Conservation (phyloP, 805 yeast genomes). For the Alloascoidea africana region DNA sequence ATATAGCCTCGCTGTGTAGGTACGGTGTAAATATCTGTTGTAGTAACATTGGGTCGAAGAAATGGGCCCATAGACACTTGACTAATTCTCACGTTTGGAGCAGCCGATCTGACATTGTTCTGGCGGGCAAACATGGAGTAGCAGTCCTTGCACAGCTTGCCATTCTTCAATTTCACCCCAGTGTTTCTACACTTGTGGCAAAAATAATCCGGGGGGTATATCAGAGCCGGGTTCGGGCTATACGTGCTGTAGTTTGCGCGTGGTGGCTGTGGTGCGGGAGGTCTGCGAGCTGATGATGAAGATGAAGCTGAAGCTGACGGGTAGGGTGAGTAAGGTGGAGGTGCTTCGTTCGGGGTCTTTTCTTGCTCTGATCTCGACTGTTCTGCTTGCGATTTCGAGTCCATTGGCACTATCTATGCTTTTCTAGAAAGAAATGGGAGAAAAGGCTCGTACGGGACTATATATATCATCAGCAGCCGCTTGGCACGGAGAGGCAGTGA, state of each 20-base stretch:
- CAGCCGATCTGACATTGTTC: too few relatives aligned
- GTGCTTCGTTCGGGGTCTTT: conserved; percentile 10
- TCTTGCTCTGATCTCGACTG: too few relatives aligned
- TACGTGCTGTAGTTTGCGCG: conserved; percentile 7
- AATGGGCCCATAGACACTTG: too few relatives aligned
- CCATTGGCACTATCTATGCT: too few relatives aligned
- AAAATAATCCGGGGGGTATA: conserved; percentile 42
- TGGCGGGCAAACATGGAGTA: conserved; percentile 47
- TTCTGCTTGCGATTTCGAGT: too few relatives aligned
- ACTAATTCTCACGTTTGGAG: too few relatives aligned
- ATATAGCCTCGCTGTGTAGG: conserved; percentile 9
- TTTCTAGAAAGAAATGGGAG: background rate
- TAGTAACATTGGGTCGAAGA: too few relatives aligned
- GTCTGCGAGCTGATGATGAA: conserved; percentile 3
- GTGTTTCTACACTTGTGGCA: conserved; percentile 67
- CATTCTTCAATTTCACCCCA: conserved; percentile 45
- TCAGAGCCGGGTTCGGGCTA: conserved; percentile 22
- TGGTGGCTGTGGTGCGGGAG: conserved; percentile 9
- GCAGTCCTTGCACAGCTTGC: conserved; percentile 54
- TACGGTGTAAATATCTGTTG: too few relatives aligned
- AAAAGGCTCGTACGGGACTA: background rate
- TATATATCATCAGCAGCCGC: too few relatives aligned
- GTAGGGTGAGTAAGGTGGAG: conserved; percentile 11
- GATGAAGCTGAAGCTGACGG: conserved; percentile 9
- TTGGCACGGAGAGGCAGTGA: too few relatives aligned